phyloP scores from a whole-genome alignment of 2,329 filamentous ascomycete species.

The Fusarium euwallaceae region DNA sequence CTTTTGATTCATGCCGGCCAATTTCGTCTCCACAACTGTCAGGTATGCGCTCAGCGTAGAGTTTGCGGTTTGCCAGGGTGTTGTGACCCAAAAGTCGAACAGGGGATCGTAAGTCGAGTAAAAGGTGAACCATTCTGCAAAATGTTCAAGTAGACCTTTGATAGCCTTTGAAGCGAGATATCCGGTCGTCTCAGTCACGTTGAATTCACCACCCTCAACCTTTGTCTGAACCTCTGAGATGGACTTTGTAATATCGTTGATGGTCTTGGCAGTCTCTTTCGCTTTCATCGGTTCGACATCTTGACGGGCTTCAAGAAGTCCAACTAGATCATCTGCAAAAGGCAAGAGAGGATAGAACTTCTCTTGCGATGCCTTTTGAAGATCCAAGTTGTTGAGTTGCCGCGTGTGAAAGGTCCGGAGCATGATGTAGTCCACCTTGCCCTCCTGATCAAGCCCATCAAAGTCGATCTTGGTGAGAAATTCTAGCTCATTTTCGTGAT shows the following conservation, averaged over 20 bases:
- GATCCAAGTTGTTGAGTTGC: conserved; percentile 26
- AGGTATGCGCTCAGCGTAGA: background rate
- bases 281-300: conserved; percentile 34
- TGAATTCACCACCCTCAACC: conserved; percentile 16
- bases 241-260: conserved; percentile 29
- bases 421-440: conserved; percentile 36
- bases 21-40: conserved; percentile 12
- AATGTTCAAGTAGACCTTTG: conserved; percentile 1
- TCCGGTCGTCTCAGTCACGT: conserved; percentile 28
- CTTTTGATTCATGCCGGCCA: conserved; percentile 25
- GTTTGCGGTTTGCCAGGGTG: conserved; percentile 28
- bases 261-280: conserved; percentile 11
- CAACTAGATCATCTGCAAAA: conserved; percentile 15
- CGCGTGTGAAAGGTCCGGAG: conserved; percentile 30
- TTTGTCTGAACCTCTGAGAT: conserved; percentile 19
- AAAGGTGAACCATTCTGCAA: conserved; percentile 29
- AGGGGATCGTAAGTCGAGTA: conserved; percentile 35
- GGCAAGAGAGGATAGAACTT: conserved; percentile 1
- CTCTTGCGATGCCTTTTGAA: conserved; percentile 10
- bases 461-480: conserved; percentile 27
- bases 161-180: conserved; percentile 29
- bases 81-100: conserved; percentile 36
- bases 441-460: conserved; percentile 22
- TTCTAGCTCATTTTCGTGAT: conserved; percentile 20
- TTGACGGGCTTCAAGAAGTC: conserved; percentile 30